These are phyloP conservation scores for Rhizopogon vulgaris DNA, from an alignment of 768 basidiomycete genomes.

Conservation along the genomic window DNA sequence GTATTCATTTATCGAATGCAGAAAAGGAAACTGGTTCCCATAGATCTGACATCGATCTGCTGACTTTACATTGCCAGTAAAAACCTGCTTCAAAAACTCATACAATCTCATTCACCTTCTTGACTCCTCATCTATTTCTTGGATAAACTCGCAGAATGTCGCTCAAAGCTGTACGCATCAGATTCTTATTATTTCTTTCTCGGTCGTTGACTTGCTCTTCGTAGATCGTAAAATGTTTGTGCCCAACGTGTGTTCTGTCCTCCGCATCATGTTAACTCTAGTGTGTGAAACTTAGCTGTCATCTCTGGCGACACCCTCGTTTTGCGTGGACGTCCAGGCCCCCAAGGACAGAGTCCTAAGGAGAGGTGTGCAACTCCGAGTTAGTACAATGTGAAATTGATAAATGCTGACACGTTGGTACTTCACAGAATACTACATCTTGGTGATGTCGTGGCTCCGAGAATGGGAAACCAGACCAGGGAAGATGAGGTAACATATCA, in stretches of 20 bases:
- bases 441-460: slow-evolving; percentile 80
- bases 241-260: not conserved
- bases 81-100: not conserved
- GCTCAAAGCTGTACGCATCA: slow-evolving; percentile 64
- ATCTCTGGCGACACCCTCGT: slow-evolving; percentile 89
- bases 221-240: slow-evolving; percentile 59
- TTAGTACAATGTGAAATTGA: slow-evolving; percentile 5
- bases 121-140: not conserved
- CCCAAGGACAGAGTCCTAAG: slow-evolving; percentile 84
- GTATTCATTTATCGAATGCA: not conserved
- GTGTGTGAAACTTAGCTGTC: slow-evolving; percentile 51
- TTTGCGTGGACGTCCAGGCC: slow-evolving; percentile 67
- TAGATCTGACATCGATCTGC: not conserved
- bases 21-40: slow-evolving; percentile 6
- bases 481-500: slow-evolving; percentile 72
- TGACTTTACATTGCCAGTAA: not conserved
- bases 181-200: not conserved
- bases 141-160: slow-evolving; percentile 42
- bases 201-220: not conserved
- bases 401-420: slow-evolving; percentile 8
- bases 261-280: slow-evolving; percentile 13
- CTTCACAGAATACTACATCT: slow-evolving; percentile 76
- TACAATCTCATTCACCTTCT: slow-evolving; percentile 2
- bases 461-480: slow-evolving; percentile 73
- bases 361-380: slow-evolving; percentile 54